Base-by-base conservation (phyloP, 257 asterid genomes). In the Nicotiana tomentosiformis region DNA sequence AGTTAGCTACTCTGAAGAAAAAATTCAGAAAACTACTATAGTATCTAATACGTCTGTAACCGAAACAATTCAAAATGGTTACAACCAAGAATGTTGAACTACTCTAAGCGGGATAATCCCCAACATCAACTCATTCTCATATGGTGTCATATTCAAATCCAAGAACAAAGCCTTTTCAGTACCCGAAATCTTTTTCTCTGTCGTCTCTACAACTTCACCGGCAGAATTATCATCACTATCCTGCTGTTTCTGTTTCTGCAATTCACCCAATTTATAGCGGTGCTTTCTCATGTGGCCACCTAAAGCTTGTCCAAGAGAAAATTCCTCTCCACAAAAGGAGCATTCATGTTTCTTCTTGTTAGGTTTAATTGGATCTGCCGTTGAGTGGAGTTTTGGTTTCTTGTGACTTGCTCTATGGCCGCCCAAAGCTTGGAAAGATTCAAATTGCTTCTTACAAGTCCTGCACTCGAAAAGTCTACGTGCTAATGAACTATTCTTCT, bases 331-430 rank as follows among this genome's bases (percentile, higher is more conserved):
- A 7, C 79, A 72, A 72, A 12, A 72, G 8, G 79, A 72, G 39
- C 61, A 72, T 72, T 12, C 23, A 15, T 72, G 79, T 23, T 46
- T 49, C 61, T 72, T 72, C 62, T 2, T 23, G 2, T 49, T 72
- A 46, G 39, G 15, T 49, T 72, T 72, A 55, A 82, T 20, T 10
- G 18, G 29, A 72, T 46, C 61, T 49, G 15, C 32, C 0, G 3
- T 14, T 12, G 33, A 23, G 26, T 5, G 11, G 61, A 82, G 4
- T 61, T 51, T 83, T 4, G 84, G 82, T 82, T 70, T 86, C 72
- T 86, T 85, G 70, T 88, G 88, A 67, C 89, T 88, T 15, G 89
- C 87, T 82, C 87, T 64, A 53, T 88, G 90, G 2, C 90, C 90
- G 17, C 90, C 90, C 0, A 88, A 82, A 0, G 90, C 90, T 66